Percentiles rank a stretch among this genome's conserved stretches.
Evolutionary conservation across 768 basidiomycete genomes (phyloP).

Genomic region (Dacryopinax primogenitus): DNA sequence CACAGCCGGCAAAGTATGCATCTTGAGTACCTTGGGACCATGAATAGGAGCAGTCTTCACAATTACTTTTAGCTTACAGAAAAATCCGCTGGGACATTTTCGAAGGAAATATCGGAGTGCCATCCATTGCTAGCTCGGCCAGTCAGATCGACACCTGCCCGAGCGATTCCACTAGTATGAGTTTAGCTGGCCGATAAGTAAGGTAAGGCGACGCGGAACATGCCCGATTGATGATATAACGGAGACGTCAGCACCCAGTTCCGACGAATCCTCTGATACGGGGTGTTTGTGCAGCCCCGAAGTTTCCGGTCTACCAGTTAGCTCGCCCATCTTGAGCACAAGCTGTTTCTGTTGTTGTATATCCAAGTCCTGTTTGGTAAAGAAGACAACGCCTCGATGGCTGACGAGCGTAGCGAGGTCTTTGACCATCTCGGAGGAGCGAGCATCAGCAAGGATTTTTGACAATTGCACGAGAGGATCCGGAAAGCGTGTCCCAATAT

Average conservation of each 20-base stretch:
- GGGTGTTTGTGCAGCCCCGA: conserved; percentile 47
- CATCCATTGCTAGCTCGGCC: conserved; percentile 34
- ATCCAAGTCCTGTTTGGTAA: conserved; percentile 41
- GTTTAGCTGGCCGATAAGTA: neutral
- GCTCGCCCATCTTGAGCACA: conserved; percentile 36
- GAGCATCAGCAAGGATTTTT: conserved; percentile 32
- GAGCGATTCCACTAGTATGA: conserved; percentile 30
- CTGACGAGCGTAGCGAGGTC: conserved; percentile 39
- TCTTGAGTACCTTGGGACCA: conserved; percentile 29
- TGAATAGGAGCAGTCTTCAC: neutral
- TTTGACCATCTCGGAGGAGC: conserved; percentile 39
- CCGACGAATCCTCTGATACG: conserved; percentile 36
- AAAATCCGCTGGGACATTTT: conserved; percentile 47
- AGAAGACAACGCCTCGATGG: conserved; percentile 51
- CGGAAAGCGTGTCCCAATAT: conserved; percentile 45
- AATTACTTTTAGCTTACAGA: conserved; percentile 26
- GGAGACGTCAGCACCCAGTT: conserved; percentile 42
- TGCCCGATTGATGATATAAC: conserved; percentile 39
- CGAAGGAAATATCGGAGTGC: conserved; percentile 52
- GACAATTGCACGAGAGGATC: conserved; percentile 36
- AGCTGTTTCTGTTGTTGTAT: conserved; percentile 42
- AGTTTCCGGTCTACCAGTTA: conserved; percentile 37
- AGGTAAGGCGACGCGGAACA: conserved; percentile 10
- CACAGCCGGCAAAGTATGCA: conserved; percentile 24
- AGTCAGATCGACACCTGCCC: conserved; percentile 25